These are phyloP conservation scores for Trichoderma sp. DNA, from an alignment of 2,329 filamentous ascomycete species.

Conservation along the genomic window DNA sequence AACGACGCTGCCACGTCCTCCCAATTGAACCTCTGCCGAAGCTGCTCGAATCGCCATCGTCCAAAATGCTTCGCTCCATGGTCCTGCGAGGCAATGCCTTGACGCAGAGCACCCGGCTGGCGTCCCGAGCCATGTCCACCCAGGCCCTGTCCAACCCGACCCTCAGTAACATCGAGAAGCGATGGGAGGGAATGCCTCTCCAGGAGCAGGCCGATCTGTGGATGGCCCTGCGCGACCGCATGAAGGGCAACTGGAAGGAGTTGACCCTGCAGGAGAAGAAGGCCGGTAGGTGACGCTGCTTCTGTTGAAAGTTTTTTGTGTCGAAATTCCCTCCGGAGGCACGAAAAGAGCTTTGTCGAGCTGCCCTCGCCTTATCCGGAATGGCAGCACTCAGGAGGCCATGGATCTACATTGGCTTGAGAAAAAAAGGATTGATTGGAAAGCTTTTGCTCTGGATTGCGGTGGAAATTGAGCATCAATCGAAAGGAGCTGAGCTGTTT, in stretches of 20 bases:
- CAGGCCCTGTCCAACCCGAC: slow-evolving; percentile 98
- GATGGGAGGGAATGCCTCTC: slow-evolving; percentile 96
- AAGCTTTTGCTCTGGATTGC: not conserved
- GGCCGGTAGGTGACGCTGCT: slow-evolving; percentile 72
- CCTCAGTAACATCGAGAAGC: slow-evolving; percentile 97
- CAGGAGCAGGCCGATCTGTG: slow-evolving; percentile 99
- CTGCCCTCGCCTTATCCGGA: not conserved
- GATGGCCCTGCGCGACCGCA: slow-evolving; percentile 97
- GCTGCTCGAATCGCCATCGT: slow-evolving; percentile 27
- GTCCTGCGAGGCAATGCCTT: slow-evolving; percentile 55
- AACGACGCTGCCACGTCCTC: slow-evolving; percentile 30
- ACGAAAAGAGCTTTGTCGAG: slow-evolving; percentile 23
- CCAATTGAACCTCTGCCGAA: slow-evolving; percentile 39
- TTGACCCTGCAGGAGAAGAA: slow-evolving; percentile 98
- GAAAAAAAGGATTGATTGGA: not conserved
- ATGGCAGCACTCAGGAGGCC: not conserved
- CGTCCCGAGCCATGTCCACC: slow-evolving; percentile 62
- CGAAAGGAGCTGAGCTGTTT: not conserved
- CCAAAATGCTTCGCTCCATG: slow-evolving; percentile 57
- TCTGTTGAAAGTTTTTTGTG: not conserved
- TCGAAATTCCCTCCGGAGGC: slow-evolving; percentile 40
- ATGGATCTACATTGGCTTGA: not conserved
- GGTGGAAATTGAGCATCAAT: not conserved
- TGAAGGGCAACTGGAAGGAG: slow-evolving; percentile 97
- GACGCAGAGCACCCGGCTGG: slow-evolving; percentile 47